phyloP scores from a whole-genome alignment of 169 alveolate species.

The Plasmodium vinckei region DNA sequence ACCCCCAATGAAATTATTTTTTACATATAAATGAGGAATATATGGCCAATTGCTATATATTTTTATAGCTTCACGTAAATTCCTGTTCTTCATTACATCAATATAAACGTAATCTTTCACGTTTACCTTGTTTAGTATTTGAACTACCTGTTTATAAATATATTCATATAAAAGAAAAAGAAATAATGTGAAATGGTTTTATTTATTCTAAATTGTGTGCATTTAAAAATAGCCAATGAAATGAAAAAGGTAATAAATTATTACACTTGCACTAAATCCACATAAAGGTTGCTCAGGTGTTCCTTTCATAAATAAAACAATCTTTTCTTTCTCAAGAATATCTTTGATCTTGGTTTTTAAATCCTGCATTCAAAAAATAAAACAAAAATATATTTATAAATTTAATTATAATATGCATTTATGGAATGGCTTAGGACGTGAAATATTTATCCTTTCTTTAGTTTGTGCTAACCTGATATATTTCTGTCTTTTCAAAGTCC shows the following conservation, averaged over 20 bases:
- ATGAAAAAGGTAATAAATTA: not conserved
- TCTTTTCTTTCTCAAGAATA: conserved; percentile 54
- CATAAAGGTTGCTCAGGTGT: conserved; percentile 87
- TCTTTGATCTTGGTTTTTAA: conserved; percentile 60
- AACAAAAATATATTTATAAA: not conserved
- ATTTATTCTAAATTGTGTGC: no score
- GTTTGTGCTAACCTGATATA: conserved; percentile 56
- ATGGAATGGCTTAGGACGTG: not conserved
- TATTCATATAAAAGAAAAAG: not conserved
- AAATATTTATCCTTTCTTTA: not conserved
- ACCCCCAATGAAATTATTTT: conserved; percentile 91
- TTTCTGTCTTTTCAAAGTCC: conserved; percentile 69
- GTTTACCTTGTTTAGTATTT: conserved; percentile 76
- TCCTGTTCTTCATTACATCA: conserved; percentile 86
- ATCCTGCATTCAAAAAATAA: conserved; percentile 14
- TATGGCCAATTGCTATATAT: conserved; percentile 90
- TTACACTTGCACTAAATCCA: conserved; percentile 83
- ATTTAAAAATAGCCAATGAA: no score
- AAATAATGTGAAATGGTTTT: no score
- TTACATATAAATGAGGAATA: conserved; percentile 88
- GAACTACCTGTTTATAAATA: conserved; percentile 77
- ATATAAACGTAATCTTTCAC: conserved; percentile 83
- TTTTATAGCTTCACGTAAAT: conserved; percentile 89
- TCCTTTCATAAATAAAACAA: conserved; percentile 84
- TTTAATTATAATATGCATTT: not conserved